Evolutionary conservation across 2,329 filamentous ascomycete species (phyloP), one percentile per base, ranked within the genome.

Genomic region (Pseudohalonectria lignicola): DNA sequence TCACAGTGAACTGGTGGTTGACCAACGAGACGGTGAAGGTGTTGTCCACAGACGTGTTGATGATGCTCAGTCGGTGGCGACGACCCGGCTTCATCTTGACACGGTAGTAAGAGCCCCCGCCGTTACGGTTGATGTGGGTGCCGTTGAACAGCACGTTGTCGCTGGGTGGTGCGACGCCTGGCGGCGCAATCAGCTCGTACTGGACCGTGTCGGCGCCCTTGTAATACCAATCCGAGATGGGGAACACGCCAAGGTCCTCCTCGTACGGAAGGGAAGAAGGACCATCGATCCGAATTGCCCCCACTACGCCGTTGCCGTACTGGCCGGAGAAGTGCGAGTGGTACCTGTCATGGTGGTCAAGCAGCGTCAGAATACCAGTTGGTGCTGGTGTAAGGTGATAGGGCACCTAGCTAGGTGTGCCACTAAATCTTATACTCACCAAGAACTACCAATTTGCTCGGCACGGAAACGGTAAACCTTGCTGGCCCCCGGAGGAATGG

Each of bases 201-300:
- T 47, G 41, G 23, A 55, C 43, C 13, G 42, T 43, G 41, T 59
- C 55, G 9, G 39, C 42, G 5, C n/a, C 38, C 8, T 20, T 41
- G 33, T 67, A 61, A 52, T 70, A 71, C 62, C 67, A 76, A 45
- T 77, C 74, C 7, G 60, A 64, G 30, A 77, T 58, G 5, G 65
- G 61, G 6, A 70, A 57, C 4, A 60, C 46, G 10, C 71, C 72
- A 0, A 74, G 59, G 46, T 76, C 72, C 36, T 65, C 57, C 40
- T 76, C 71, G 48, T 70, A 72, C 41, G 43, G 36, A 15, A 41
- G 39, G 6, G 55, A 55, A 2, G 51, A 46, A 49, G 47, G 42
- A 31, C 68, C 69, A 39, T 70, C 54, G 42, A 72, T 65, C 32
- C 67, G 51, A 19, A 76, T 63, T 1, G 61, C 55, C 5, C 72